Evolutionary conservation across 108 stramenopile genomes (phyloP).

Genomic region (Mayamaea pseudoterrestris): DNA sequence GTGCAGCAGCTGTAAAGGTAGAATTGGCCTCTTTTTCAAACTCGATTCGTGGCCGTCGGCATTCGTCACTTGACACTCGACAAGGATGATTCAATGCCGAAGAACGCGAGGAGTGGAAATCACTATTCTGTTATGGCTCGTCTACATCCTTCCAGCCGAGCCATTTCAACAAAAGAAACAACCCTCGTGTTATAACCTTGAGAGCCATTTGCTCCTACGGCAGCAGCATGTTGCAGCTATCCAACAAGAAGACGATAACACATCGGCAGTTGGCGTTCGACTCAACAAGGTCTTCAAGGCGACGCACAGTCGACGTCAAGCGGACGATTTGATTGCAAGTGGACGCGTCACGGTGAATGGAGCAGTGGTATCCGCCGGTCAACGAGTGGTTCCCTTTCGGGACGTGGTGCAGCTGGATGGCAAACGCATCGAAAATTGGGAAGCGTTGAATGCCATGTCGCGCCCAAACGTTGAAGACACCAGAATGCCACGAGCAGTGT

Average conservation of each 20-base stretch:
- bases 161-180: too few relatives aligned
- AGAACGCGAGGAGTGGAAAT: too few relatives aligned
- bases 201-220: too few relatives aligned
- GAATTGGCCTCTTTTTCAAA: too few relatives aligned
- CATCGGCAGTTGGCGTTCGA: slow-evolving; percentile 27
- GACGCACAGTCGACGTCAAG: slow-evolving; percentile 58
- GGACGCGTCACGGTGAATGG: slow-evolving; percentile 62
- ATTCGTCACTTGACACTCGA: too few relatives aligned
- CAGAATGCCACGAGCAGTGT: slow-evolving; percentile 3
- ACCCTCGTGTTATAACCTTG: too few relatives aligned
- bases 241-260: neutral
- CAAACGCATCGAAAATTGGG: slow-evolving; percentile 45
- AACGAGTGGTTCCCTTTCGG: slow-evolving; percentile 35
- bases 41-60: too few relatives aligned
- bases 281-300: slow-evolving; percentile 74
- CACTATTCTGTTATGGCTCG: too few relatives aligned
- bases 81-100: too few relatives aligned
- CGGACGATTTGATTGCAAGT: slow-evolving; percentile 46
- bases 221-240: too few relatives aligned
- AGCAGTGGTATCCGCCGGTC: slow-evolving; percentile 19
- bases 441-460: slow-evolving; percentile 26
- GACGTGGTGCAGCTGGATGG: slow-evolving; percentile 55
- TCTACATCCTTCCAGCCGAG: too few relatives aligned
- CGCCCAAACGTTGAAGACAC: neutral
- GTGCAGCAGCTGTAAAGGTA: too few relatives aligned